Evolutionary conservation across 2,329 filamentous ascomycete genomes (phyloP).

Genomic region (Claviceps lovelessii): DNA sequence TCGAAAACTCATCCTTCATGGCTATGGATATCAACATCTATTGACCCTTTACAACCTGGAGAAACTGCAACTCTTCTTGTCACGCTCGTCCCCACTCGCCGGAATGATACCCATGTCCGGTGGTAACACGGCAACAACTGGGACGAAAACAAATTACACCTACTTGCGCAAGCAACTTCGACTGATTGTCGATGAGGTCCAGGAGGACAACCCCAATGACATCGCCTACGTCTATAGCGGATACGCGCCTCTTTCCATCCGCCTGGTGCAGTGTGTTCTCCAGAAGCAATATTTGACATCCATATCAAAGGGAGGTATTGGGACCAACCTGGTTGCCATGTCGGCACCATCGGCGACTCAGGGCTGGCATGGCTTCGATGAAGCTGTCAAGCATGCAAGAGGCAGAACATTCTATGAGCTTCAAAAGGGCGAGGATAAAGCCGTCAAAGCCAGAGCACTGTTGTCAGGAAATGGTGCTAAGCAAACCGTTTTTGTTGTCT

Average conservation of each 20-base stretch:
- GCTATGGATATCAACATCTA: slow-evolving; percentile 89
- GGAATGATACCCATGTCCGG: slow-evolving; percentile 60
- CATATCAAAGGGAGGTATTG: slow-evolving; percentile 49
- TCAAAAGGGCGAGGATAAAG: slow-evolving; percentile 87
- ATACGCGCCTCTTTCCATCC: slow-evolving; percentile 83
- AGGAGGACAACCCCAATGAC: slow-evolving; percentile 86
- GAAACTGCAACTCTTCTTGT: slow-evolving; percentile 73
- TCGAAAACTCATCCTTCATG: slow-evolving; percentile 74
- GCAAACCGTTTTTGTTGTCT: slow-evolving; percentile 92
- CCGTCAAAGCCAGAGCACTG: slow-evolving; percentile 70
- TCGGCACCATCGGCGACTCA: slow-evolving; percentile 46
- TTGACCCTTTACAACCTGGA: slow-evolving; percentile 80
- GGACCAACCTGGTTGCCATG: slow-evolving; percentile 13
- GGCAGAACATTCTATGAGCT: slow-evolving; percentile 84
- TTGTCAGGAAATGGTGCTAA: slow-evolving; percentile 63
- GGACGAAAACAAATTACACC: slow-evolving; percentile 77
- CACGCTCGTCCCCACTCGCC: slow-evolving; percentile 62
- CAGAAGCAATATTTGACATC: slow-evolving; percentile 75
- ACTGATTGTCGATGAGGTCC: slow-evolving; percentile 90
- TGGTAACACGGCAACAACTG: slow-evolving; percentile 37
- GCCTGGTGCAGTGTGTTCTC: slow-evolving; percentile 80
- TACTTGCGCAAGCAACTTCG: slow-evolving; percentile 74
- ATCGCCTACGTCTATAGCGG: slow-evolving; percentile 97
- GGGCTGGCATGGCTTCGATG: slow-evolving; percentile 89
- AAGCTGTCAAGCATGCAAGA: slow-evolving; percentile 72